Evolutionary conservation across 768 basidiomycete genomes (phyloP), one percentile per base, ranked within the genome.

Genomic region (Amanita phalloides): DNA sequence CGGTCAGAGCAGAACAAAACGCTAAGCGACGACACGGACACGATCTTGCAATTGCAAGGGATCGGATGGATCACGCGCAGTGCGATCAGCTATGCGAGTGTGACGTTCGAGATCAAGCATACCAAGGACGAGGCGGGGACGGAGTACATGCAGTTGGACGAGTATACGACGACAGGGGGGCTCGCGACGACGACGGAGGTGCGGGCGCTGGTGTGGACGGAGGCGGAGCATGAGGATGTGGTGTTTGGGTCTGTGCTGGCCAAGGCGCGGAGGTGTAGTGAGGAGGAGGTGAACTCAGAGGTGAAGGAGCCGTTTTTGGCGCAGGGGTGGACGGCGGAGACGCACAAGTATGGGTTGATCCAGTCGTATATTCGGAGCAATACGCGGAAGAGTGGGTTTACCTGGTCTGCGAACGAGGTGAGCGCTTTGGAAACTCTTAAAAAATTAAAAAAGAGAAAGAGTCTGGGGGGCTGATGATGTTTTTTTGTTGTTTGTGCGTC

Each of bases 41-140:
- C 71, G 28, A 81, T 90, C 55, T 77, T 90, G 35, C 62, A 65
- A 28, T 68, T 84, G 1, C 88, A 90, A 61, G 87, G 87, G 45
- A 73, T 90, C 28, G 63, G 81, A 33, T 90, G 87, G 87, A 53
- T 81, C 43, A 84, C 71, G 57, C 78, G 88, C 56, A 80, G 74
- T 53, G 74, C 75, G 23, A 88, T 90, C 58, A 51, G 61, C 21
- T 30, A 70, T 25, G 81, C 75, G 30, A 79, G 76, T 11, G 57
- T 90, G 41, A 84, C 81, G 23, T 74, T 88, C 36, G 49, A 49
- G 41, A 62, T 87, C 59, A 84, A 78, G 53, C 86, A 90, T 60
- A 78, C 73, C 68, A 81, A 74, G 56, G 77, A 82, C 41, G 79
- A 75, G 9, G 66, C 61, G 0, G 77, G 73, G 28, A 58, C 78